A percentile compares a stretch with the other conserved stretches of the same genome.
These are phyloP conservation scores for Cutaneotrichosporon spelunceum DNA, from an alignment of 1,284 basidiomycete species.

Conservation along the genomic window DNA sequence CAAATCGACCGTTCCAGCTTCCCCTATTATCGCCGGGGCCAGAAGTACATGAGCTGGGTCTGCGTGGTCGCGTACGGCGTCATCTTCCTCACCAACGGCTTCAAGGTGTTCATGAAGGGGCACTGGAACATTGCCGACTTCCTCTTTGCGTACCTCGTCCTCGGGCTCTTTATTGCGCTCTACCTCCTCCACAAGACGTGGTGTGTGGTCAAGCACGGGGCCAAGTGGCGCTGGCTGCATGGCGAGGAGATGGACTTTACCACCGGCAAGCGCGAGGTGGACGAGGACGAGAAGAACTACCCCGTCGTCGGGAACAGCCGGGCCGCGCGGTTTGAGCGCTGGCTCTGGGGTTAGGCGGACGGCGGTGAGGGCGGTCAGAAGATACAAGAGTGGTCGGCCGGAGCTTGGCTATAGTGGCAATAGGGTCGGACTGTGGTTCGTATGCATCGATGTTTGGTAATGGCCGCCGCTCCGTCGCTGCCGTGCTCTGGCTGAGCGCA, in stretches of 20 bases:
- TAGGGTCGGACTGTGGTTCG: no score
- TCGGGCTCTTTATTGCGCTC: conserved; percentile 2
- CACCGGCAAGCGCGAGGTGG: conserved; percentile 9
- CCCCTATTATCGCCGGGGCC: conserved; percentile 61
- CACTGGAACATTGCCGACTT: conserved; percentile 24
- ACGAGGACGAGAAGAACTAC: conserved; percentile 11
- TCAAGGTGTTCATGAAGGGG: conserved; percentile 30
- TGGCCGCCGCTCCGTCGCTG: no score
- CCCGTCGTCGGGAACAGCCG: conserved; percentile 1
- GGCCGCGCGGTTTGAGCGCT: conserved; percentile 9
- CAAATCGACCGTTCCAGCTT: conserved; percentile 58
- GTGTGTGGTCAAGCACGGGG: neutral
- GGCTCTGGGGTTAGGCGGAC: conserved; percentile 11
- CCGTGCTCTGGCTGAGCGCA: no score
- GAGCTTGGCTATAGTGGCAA: no score
- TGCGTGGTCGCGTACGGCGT: conserved; percentile 25
- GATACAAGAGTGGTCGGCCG: no score
- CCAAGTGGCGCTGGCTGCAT: conserved; percentile 3
- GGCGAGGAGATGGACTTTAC: conserved; percentile 14
- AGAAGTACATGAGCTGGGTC: conserved; percentile 20
- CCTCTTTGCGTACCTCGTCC: conserved; percentile 28
- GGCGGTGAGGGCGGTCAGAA: no score
- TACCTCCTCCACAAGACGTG: conserved; percentile 12
- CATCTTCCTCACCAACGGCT: conserved; percentile 36
- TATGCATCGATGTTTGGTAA: no score